These are phyloP conservation scores for Cerrena zonata DNA, from an alignment of 1,284 basidiomycete genomes.

Conservation along the genomic window DNA sequence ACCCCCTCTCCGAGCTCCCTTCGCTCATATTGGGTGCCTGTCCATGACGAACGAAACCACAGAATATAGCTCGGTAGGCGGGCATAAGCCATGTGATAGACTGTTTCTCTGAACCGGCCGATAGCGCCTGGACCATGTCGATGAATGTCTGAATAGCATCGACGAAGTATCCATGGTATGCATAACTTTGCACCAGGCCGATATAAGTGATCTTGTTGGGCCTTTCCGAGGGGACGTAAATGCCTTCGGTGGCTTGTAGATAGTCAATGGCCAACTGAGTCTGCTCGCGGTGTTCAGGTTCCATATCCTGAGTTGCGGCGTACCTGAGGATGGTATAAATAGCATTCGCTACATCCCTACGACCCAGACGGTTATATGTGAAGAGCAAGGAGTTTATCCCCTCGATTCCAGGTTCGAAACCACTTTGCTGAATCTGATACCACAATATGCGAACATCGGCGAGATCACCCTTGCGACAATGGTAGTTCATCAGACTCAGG, in stretches of 20 bases:
- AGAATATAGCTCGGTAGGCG: slow-evolving; percentile 68
- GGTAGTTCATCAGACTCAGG: slow-evolving; percentile 54
- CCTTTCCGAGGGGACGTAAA: slow-evolving; percentile 41
- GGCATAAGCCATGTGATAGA: slow-evolving; percentile 17
- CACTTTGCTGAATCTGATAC: slow-evolving; percentile 43
- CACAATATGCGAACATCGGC: slow-evolving; percentile 51
- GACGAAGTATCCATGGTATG: slow-evolving; percentile 65
- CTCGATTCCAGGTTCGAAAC: slow-evolving; percentile 51
- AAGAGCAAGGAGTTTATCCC: slow-evolving; percentile 63
- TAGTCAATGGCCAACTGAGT: slow-evolving; percentile 25
- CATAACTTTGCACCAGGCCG: slow-evolving; percentile 59
- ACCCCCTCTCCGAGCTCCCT: slow-evolving; percentile 21
- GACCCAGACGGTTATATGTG: slow-evolving; percentile 52
- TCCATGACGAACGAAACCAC: slow-evolving; percentile 68
- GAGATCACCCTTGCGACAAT: slow-evolving; percentile 41
- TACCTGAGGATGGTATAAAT: slow-evolving; percentile 59
- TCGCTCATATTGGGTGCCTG: not conserved
- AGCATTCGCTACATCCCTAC: slow-evolving; percentile 49
- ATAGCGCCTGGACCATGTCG: slow-evolving; percentile 61
- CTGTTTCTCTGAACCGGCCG: not conserved
- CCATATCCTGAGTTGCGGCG: slow-evolving; percentile 35
- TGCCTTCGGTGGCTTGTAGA: slow-evolving; percentile 35
- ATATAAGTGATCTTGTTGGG: slow-evolving; percentile 68
- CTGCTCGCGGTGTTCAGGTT: slow-evolving; percentile 25
- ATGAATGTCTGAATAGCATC: slow-evolving; percentile 55